Percentiles rank a stretch among this genome's conserved stretches.
These are phyloP conservation scores for Globisporangium ultimum DNA, from an alignment of 352 stramenopile genomes.

Conservation along the genomic window DNA sequence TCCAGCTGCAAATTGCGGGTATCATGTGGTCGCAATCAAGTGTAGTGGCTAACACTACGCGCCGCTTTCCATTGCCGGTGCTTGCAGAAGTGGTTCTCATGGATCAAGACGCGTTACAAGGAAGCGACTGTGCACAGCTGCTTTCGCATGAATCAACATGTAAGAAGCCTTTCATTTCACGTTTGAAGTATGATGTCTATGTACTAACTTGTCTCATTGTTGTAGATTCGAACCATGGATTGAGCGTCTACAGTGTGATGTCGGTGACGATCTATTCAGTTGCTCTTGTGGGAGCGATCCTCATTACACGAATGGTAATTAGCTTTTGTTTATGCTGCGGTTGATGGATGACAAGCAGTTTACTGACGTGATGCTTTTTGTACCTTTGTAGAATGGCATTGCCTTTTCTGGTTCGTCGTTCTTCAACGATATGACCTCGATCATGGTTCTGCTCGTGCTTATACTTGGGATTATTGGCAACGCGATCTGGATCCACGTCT, in stretches of 20 bases:
- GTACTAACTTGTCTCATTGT: constrained; percentile 11
- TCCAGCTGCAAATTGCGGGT: constrained; percentile 68
- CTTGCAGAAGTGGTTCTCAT: constrained; percentile 65
- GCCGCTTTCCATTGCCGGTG: constrained; percentile 31
- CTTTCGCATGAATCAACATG: constrained; percentile 59
- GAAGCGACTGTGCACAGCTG: constrained; percentile 66
- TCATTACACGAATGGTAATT: constrained; percentile 80
- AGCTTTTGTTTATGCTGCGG: neutral
- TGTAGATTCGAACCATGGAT: constrained; percentile 51
- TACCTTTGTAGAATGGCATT: constrained; percentile 59
- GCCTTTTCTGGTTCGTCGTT: constrained; percentile 71
- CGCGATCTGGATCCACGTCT: constrained; percentile 79
- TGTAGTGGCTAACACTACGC: constrained; percentile 3
- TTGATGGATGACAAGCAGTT: neutral
- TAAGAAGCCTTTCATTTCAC: constrained; percentile 22
- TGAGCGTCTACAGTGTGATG: constrained; percentile 88
- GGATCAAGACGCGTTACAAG: constrained; percentile 44
- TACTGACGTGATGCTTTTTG: neutral
- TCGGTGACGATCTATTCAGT: constrained; percentile 82
- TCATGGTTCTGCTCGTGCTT: constrained; percentile 75
- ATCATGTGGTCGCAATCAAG: constrained; percentile 34
- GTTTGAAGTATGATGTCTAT: neutral
- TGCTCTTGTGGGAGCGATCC: constrained; percentile 61
- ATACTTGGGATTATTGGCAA: constrained; percentile 71
- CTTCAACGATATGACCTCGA: constrained; percentile 85